phyloP scores from a whole-genome alignment of 345 rosid genomes.

The Pistacia vera region DNA sequence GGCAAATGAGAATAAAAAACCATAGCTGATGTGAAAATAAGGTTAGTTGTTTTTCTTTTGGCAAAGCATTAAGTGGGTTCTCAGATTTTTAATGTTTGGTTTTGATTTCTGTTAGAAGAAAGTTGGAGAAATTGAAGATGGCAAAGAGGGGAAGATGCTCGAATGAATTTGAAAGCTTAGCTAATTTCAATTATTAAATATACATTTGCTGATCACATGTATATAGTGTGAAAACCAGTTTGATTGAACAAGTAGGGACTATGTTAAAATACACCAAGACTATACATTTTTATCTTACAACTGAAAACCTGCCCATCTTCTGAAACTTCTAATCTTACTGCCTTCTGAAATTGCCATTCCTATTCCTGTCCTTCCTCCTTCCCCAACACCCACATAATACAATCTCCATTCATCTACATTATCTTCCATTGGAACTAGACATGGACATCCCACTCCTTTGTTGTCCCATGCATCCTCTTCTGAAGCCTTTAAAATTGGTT shows the following conservation, averaged over 20 bases:
- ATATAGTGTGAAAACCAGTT: neutral
- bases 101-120: too few species aligned
- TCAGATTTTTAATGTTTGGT: too few species aligned
- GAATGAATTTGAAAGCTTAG: too few species aligned
- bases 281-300: slow-evolving; percentile 17
- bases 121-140: too few species aligned
- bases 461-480: slow-evolving; percentile 42
- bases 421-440: slow-evolving; percentile 43
- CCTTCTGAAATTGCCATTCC: slow-evolving; percentile 51
- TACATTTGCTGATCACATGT: neutral
- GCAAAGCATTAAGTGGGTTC: too few species aligned
- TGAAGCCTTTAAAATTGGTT: slow-evolving; percentile 22
- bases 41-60: too few species aligned
- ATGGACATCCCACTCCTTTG: slow-evolving; percentile 41
- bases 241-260: neutral
- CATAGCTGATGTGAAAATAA: too few species aligned
- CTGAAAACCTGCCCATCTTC: slow-evolving; percentile 36
- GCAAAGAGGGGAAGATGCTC: too few species aligned
- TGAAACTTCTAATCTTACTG: slow-evolving; percentile 26
- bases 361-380: slow-evolving; percentile 39
- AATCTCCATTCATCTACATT: slow-evolving; percentile 43
- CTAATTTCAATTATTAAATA: too few species aligned
- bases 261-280: neutral
- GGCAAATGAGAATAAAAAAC: too few species aligned
- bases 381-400: slow-evolving; percentile 43